A percentile compares a stretch with the other conserved stretches of the same genome.
Conservation (phyloP, 1,139 yeast genomes). For the Saccharomyces hybrid region DNA sequence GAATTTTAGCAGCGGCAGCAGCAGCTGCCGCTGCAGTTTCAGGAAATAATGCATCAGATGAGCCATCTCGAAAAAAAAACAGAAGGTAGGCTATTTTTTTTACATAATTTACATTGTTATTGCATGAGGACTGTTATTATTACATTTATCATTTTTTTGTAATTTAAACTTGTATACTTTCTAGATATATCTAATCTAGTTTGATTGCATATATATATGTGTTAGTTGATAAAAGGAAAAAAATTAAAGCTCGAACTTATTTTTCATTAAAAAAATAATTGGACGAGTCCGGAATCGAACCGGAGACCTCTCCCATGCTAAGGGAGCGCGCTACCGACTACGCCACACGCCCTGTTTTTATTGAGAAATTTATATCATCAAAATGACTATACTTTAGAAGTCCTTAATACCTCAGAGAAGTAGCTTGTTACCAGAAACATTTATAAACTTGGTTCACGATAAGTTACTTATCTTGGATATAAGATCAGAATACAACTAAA, state of each 20-base stretch:
- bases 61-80: constrained; percentile 25
- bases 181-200: not conserved
- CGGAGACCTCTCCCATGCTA: constrained; percentile 87
- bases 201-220: too few relatives aligned
- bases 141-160: not conserved
- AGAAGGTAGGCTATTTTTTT: not conserved
- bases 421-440: too few relatives aligned
- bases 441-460: too few relatives aligned
- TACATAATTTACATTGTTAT: not conserved
- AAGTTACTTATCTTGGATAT: too few relatives aligned
- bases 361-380: too few relatives aligned
- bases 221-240: too few relatives aligned
- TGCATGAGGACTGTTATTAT: not conserved
- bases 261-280: constrained; percentile 26
- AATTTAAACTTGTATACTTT: not conserved
- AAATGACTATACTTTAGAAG: too few relatives aligned
- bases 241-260: too few relatives aligned
- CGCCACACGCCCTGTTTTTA: constrained; percentile 89
- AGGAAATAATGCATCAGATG: constrained; percentile 19
- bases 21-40: constrained; percentile 34
- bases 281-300: constrained; percentile 90
- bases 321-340: constrained; percentile 90
- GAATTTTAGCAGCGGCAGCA: constrained; percentile 33
- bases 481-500: too few relatives aligned
- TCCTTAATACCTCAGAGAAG: too few relatives aligned